Evolutionary conservation across 331 rosid species (phyloP).

Genomic region (Quercus tomentella): DNA sequence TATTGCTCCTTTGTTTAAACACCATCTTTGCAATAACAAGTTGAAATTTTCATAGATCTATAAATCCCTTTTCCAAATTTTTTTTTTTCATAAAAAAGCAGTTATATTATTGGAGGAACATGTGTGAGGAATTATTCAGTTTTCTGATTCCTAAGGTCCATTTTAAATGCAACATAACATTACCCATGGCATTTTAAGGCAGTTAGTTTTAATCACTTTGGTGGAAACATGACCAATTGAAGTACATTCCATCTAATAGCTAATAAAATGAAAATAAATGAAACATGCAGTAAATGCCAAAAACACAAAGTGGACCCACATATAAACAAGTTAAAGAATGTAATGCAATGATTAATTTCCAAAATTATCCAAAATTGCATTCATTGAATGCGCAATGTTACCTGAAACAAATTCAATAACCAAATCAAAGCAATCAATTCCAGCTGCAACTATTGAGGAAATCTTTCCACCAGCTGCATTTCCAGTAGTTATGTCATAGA

Average conservation of each 20-base stretch:
- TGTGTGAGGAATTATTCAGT: not conserved
- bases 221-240: not conserved
- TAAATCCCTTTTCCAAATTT: not conserved
- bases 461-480: conserved; percentile 57
- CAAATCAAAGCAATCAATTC: conserved; percentile 80
- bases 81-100: not conserved
- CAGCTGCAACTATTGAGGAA: conserved; percentile 73
- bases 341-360: conserved; percentile 1
- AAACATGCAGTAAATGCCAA: not conserved
- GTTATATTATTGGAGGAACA: not conserved
- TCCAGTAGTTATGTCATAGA: conserved; percentile 52
- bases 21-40: not conserved
- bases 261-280: not conserved
- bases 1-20: not conserved
- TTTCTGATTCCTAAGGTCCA: not conserved
- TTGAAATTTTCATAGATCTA: not conserved
- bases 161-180: not conserved
- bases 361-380: conserved; percentile 11
- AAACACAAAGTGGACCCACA: conserved; percentile 6
- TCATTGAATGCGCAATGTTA: conserved; percentile 28
- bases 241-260: not conserved
- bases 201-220: not conserved
- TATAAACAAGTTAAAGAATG: conserved; percentile 5
- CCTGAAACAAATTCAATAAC: conserved; percentile 87
- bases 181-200: not conserved